phyloP scores from a whole-genome alignment of 2,329 filamentous ascomycete genomes.

The Fusarium temperatum region DNA sequence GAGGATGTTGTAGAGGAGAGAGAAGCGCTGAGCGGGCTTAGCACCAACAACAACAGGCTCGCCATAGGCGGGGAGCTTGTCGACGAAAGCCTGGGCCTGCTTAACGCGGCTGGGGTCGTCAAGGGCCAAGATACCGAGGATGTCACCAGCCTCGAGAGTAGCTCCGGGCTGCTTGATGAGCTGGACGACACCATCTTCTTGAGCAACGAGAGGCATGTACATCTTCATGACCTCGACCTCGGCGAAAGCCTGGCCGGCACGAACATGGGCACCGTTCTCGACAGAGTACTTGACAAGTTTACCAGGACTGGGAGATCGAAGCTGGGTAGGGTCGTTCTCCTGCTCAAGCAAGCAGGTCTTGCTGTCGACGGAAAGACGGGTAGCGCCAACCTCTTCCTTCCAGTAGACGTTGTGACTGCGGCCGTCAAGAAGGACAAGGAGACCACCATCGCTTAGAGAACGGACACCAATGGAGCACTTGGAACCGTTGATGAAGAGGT shows the following conservation, averaged over 20 bases:
- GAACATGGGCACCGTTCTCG: constrained; percentile 93
- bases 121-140: constrained; percentile 94
- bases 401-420: constrained; percentile 99
- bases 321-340: constrained; percentile 98
- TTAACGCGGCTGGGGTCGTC: constrained; percentile 97
- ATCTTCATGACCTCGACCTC: constrained; percentile 99
- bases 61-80: constrained; percentile 87
- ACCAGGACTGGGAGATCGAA: constrained; percentile 92
- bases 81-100: constrained; percentile 92
- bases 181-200: constrained; percentile 95
- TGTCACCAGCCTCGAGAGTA: constrained; percentile 97
- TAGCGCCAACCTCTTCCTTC: constrained; percentile 98
- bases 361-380: constrained; percentile 93
- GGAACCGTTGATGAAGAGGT: constrained; percentile 98
- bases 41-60: constrained; percentile 86
- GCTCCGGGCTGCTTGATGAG: constrained; percentile 99
- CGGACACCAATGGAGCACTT: constrained; percentile 94
- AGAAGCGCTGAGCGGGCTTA: constrained; percentile 91
- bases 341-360: constrained; percentile 98
- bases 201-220: constrained; percentile 98
- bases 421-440: constrained; percentile 88
- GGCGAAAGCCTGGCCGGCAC: constrained; percentile 90
- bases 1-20: constrained; percentile 78
- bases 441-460: constrained; percentile 90
- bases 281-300: constrained; percentile 99